These are phyloP conservation scores for Leccinellum albellum DNA, from an alignment of 768 basidiomycete genomes.

Conservation along the genomic window DNA sequence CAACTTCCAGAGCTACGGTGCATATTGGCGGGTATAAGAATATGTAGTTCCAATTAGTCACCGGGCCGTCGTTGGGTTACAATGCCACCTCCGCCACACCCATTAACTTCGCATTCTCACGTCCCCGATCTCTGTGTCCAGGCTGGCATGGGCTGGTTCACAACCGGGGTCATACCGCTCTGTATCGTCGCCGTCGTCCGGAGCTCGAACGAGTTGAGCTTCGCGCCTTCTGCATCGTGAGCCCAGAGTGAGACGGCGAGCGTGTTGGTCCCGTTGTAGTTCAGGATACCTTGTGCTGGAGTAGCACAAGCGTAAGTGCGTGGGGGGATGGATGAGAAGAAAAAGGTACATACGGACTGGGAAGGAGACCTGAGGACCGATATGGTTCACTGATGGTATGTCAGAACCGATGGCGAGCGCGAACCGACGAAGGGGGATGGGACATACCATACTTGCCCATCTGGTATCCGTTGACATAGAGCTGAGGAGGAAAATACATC, in stretches of 20 bases:
- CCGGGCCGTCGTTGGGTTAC: not conserved
- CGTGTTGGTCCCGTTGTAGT: slow-evolving; percentile 46
- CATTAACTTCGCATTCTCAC: slow-evolving; percentile 1
- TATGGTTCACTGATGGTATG: slow-evolving; percentile 15
- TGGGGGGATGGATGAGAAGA: not conserved
- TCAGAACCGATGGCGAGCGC: not conserved
- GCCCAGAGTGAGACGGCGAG: slow-evolving; percentile 50
- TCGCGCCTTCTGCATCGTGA: slow-evolving; percentile 37
- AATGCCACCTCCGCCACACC: not conserved
- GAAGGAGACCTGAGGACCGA: slow-evolving; percentile 24
- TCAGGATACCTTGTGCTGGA: slow-evolving; percentile 47
- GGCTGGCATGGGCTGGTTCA: slow-evolving; percentile 27
- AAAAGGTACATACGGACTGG: slow-evolving; percentile 21
- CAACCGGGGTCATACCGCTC: slow-evolving; percentile 20
- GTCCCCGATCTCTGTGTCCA: slow-evolving; percentile 20
- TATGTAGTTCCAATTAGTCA: not conserved
- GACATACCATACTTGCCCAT: slow-evolving; percentile 26
- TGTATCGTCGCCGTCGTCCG: slow-evolving; percentile 33
- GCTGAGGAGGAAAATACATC: slow-evolving; percentile 3
- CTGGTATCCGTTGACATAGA: slow-evolving; percentile 27
- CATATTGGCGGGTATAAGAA: not conserved
- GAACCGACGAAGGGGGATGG: no score
- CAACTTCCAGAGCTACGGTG: no score
- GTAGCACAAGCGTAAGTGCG: slow-evolving; percentile 6
- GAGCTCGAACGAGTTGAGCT: slow-evolving; percentile 37